Evolutionary conservation across 306 rosid species (phyloP), one percentile per base, ranked within the genome.

Genomic region (Citrullus amarus): DNA sequence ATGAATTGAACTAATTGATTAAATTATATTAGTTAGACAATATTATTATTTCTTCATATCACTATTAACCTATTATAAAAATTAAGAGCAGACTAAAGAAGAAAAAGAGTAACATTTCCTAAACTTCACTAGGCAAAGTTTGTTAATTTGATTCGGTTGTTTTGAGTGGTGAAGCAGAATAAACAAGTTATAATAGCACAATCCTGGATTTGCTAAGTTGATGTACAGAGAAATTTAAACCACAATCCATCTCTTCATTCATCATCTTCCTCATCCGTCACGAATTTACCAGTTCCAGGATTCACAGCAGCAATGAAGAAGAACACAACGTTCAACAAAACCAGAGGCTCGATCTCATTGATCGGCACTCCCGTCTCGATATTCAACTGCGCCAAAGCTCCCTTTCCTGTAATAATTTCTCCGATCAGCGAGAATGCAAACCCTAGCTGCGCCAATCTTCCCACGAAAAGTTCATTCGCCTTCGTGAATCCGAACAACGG

Each of bases 401-500:
- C 99, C 28, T 95, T 95, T 32, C 99, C 97, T 0, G 99, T 95
- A 17, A 95, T 87, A 36, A 95, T 91, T 69, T 95, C 99, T 83
- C 99, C 99, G 22, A 95, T 95, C 55, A 95, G 78, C 20, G 99
- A 89, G 89, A 95, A 95, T 8, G 86, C 97, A 15, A 95, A 92
- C 28, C 99, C 99, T 87, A 95, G 63, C 78, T 95, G 99, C 62
- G 99, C 99, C 96, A 95, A 85, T 88, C 99, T 91, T 78, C 99
- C 99, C 8, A 95, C 99, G 78, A 95, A 95, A 0, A 95, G 90
- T 83, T 95, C 99, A 46, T 95, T 95, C 0, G 99, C 61, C 81
- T 95, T 95, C 14, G 99, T 95, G 79, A 95, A 95, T 87, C 99
- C 99, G 73, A 95, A 95, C 9, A 95, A 80, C 46, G 93, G 99